Base-by-base conservation (phyloP, 371 early-diverging fungal genomes). In the Saksenaea oblongispora region DNA sequence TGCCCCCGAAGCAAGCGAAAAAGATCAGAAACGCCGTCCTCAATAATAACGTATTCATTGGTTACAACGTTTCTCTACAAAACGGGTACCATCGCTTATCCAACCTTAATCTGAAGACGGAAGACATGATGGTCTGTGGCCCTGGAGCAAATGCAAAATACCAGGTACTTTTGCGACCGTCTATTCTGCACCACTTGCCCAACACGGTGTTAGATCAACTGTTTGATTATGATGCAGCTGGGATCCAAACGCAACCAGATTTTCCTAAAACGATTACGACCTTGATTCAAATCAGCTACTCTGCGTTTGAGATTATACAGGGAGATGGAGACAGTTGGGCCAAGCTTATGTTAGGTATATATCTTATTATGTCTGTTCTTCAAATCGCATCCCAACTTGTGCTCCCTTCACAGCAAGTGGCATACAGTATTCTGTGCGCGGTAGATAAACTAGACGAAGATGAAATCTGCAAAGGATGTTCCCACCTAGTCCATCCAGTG, bases 221-320 rank as follows among this genome's bases (percentile, higher is more conserved):
- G 9, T 47, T 47, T 47, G 51, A 47, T 11, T 47, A 47, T 5
- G 51, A 22, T 47, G 51, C 51, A 47, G 51, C 24, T 22, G 17
- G 51, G 51, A 47, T 47, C n/a, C 51, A 47, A 47, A 47, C 22
- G 8, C 51, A 47, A 47, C 51, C 51, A 47, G 51, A 47, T 22
- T 47, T 22, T 22, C 17, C 51, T 5, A 47, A 47, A 26, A 47
- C 1, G 5, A 47, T 47, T 5, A 47, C 51, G 4, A 47, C 51
- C 51, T 8, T 47, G 1, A 47, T 47, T 10, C 51, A 47, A 22
- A 47, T 47, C 51, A 22, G 51, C 22, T 47, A 47, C 24, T 47
- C 51, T 10, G 51, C 51, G 5, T 47, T 18, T 11, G 9, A 47
- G 11, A 47, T 47, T 11, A 47, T 47, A 2, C 17, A 22, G 10